Evolutionary conservation across 495 filamentous ascomycete species (phyloP), one percentile per base, ranked within the genome.

Genomic region (Penicillium soppii): DNA sequence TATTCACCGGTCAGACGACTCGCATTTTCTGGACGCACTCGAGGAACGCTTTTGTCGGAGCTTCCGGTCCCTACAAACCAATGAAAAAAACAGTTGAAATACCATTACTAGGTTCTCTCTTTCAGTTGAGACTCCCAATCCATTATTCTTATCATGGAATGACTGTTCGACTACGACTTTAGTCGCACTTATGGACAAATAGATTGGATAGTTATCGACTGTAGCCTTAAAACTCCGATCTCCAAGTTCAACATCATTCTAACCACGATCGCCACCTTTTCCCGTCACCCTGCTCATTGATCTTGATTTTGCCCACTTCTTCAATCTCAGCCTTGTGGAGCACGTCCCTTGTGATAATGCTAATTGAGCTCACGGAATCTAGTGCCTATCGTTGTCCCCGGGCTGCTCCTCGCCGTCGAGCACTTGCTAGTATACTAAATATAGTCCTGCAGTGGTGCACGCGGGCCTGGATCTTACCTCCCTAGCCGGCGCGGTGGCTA

Each of bases 21-120:
- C 68, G 67, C 65, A 63, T 67, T 61, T 66, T 70, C 58, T 59
- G 56, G 60, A 66, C 49, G 54, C 53, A 59, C 47, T 62, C 47
- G 51, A 54, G 53, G 56, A 60, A 43, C 40, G 46, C 56, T 61
- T 67, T 65, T 63, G 65, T 69, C 67, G 68, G 63, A 60, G 68
- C 65, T 53, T 65, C 57, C 58, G 52, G 56, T 58, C 59, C 59
- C 52, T 70, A 70, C 65, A 66, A 49, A 55, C 54, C 61, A 69
- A 69, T 61, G 47, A 68, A 70, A 69, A 74, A 71, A 72, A 72
- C 64, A 72, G 65, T 72, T 70, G 65, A 73, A 74, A 73, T 50
- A 61, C 60, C 54, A 54, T 61, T 58, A 58, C 30, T 53, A 53
- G 55, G 46, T 46, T 53, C 50, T 58, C 19, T 20, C 38, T 27